Base-by-base conservation (phyloP, 371 early-diverging fungal species). In the Blakeslea trispora region DNA sequence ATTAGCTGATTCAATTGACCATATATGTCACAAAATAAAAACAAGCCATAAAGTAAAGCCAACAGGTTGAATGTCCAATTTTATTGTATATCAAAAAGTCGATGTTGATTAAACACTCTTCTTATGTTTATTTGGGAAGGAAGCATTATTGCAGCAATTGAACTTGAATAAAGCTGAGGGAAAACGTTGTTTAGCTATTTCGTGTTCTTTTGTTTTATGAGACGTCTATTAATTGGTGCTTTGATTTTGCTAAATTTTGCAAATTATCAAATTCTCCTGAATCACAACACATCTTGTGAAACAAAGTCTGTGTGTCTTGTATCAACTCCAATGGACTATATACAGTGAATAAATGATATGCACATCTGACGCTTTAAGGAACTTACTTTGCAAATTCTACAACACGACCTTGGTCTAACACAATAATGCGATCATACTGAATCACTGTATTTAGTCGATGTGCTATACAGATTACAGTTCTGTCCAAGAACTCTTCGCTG, bases 401-500 rank as follows among this genome's bases (percentile, higher is more conserved):
- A 22, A 79, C 46, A 13, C 61, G 35, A 17, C 79, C 79, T 21
- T 68, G 66, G 46, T 79, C 75, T 54, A 78, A 24, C 2, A 79
- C 77, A 19, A 77, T 37, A 22, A 77, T 72, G 19, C 71, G 68
- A 50, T 82, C 80, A 43, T 74, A 75, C 14, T 72, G 72, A 55
- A 89, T 75, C 0, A 81, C 74, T 11, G 73, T 72, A 51, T 84
- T 81, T 39, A 90, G 56, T 0, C 90, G 69, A 65, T 90, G 91
- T 3, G 91, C 89, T 60, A 90, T 86, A 41, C 85, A 82, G 1
- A 89, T 28, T 7, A 89, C 77, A 0, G 89, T 90, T 7, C 75
- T 63, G 8, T 78, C 71, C 3, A 70, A 61, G 63, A 91, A 88
- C 37, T 87, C 85, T 4, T 72, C 72, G 13, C 81, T 45, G 23